These are phyloP conservation scores for Globisporangium acanthophoron DNA, from an alignment of 352 stramenopile genomes.

Conservation along the genomic window DNA sequence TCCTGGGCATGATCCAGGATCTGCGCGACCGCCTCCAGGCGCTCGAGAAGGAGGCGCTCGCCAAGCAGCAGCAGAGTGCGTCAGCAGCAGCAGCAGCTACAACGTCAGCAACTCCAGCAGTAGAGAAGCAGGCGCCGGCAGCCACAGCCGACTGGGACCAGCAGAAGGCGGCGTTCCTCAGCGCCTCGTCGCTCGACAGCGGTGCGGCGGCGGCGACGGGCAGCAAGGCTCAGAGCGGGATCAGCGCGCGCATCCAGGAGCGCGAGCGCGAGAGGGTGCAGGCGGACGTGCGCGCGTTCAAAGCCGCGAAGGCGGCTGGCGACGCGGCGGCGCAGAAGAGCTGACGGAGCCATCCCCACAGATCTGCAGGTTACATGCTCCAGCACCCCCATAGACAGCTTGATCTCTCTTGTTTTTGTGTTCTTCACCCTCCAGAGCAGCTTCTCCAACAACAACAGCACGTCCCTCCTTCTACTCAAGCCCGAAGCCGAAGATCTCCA, in stretches of 20 bases:
- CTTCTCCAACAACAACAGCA: background rate
- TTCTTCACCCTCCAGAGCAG: too few relatives aligned
- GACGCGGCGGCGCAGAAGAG: background rate
- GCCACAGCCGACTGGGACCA: conserved; percentile 19
- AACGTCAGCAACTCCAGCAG: background rate
- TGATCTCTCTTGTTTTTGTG: too few relatives aligned
- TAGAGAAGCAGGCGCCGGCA: conserved; percentile 5
- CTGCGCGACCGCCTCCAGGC: conserved; percentile 47
- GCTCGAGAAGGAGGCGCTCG: conserved; percentile 41
- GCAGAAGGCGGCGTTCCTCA: conserved; percentile 33
- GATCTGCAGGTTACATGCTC: too few relatives aligned
- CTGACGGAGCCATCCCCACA: too few relatives aligned
- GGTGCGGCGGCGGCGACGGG: conserved; percentile 3
- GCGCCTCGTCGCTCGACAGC: background rate
- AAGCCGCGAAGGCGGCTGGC: conserved; percentile 23
- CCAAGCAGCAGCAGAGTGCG: background rate
- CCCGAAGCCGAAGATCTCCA: conserved; percentile 77
- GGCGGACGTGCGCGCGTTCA: conserved; percentile 37
- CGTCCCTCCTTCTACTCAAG: conserved; percentile 35
- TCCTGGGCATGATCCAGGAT: conserved; percentile 50
- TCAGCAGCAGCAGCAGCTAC: conserved; percentile 1
- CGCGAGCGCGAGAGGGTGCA: conserved; percentile 43
- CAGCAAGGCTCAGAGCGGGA: conserved; percentile 26
- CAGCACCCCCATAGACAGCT: too few relatives aligned
- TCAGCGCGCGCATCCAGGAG: conserved; percentile 41